A percentile compares a stretch with the other conserved stretches of the same genome.
Evolutionary conservation across 2,329 filamentous ascomycete genomes (phyloP).

Genomic region (Fusarium solani-melongenae): DNA sequence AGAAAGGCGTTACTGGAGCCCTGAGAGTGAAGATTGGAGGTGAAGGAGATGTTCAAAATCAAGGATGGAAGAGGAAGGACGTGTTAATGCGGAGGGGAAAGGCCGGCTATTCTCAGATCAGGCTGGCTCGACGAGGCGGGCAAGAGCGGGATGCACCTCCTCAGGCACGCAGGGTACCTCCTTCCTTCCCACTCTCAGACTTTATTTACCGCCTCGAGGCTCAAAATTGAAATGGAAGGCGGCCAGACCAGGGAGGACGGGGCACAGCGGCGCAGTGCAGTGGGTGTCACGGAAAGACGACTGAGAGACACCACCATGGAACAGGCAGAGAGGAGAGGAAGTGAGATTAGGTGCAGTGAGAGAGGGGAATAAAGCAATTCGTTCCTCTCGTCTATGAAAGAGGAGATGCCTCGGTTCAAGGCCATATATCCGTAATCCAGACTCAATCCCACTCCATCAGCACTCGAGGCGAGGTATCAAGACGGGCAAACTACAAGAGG

Average conservation of each 20-base stretch:
- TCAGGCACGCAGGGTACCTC: not conserved
- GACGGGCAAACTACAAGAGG: not conserved
- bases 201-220: not conserved
- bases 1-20: conserved; percentile 1
- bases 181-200: not conserved
- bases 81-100: not conserved
- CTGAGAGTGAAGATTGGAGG: not conserved
- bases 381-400: not conserved
- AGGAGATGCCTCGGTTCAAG: not conserved
- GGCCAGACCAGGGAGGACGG: not conserved
- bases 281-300: conserved; percentile 19
- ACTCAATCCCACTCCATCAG: not conserved
- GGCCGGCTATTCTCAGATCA: not conserved
- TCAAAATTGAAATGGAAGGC: not conserved
- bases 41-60: not conserved
- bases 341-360: conserved; percentile 18
- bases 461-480: not conserved
- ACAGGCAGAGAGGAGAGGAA: not conserved
- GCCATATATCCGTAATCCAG: not conserved
- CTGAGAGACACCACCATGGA: conserved; percentile 5
- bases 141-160: not conserved
- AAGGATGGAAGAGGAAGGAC: not conserved
- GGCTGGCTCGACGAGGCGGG: not conserved
- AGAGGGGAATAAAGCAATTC: conserved; percentile 1
- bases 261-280: not conserved